Evolutionary conservation across 2,329 filamentous ascomycete species (phyloP), one percentile per base, ranked within the genome.

Genomic region (Dothidotthia symphoricarpi): DNA sequence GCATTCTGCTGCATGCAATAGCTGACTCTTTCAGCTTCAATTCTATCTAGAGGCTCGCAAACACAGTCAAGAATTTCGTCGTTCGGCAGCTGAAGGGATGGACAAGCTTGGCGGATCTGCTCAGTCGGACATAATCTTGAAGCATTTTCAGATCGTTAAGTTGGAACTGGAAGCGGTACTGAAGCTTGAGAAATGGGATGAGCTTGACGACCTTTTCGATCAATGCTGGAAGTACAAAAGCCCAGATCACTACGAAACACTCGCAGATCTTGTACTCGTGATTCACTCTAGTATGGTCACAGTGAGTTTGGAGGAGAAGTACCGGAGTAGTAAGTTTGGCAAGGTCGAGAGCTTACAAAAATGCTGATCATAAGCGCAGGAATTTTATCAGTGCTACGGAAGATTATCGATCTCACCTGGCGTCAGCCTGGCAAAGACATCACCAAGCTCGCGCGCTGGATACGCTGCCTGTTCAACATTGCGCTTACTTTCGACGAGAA

Each of bases 131-230:
- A 69, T 88, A 12, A 54, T 71, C 6, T 64, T 69, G 2, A 90
- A 88, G 55, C 69, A 85, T 24, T 75, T 82, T 5, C 77, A 81
- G 2, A 67, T 95, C 13, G 70, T 88, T 6, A 80, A 85, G 1
- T 86, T 90, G 48, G 85, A 93, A 49, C 86, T 95, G 44, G 89
- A 95, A 68, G 84, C 81, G 2, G 80, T 83, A 0, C 69, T 86
- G 26, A 74, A 73, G 22, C 70, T 93, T 4, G 77, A 81, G 42
- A 73, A 76, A 14, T 93, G 83, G 84, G 77, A 85, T 28, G 74
- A 78, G 25, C 68, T 94, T 1, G 69, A 74, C 4, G 63, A 69
- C 12, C 77, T 88, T 6, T 75, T 93, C 15, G 67, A 75, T 13
- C 68, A 60, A 25, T 64, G 61, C 34, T 66, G 59, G 60, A 61